phyloP scores from a whole-genome alignment of 2,329 filamentous ascomycete species.

The Zopfia rhizophila region DNA sequence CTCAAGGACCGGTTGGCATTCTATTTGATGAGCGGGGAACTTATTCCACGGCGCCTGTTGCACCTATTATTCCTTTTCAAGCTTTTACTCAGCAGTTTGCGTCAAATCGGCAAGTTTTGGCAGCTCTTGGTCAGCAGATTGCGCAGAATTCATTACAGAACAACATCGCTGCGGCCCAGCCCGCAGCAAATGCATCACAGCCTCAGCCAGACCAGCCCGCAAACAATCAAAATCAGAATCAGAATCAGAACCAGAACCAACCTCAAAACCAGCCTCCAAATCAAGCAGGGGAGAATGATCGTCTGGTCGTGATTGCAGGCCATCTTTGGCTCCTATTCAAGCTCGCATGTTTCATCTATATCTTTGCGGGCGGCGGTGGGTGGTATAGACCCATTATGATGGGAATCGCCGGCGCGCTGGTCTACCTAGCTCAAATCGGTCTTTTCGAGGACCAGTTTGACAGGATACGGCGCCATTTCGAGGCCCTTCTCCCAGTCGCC shows the following conservation, averaged over 20 bases:
- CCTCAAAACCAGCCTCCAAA: constrained; percentile 6
- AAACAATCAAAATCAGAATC: constrained; percentile 21
- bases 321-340: constrained; percentile 69
- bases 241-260: constrained; percentile 25
- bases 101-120: constrained; percentile 44
- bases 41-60: constrained; percentile 45
- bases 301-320: constrained; percentile 36
- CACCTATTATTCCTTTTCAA: constrained; percentile 39
- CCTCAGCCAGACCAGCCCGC: constrained; percentile 20
- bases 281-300: constrained; percentile 32
- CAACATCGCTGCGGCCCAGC: constrained; percentile 30
- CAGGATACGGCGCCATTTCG: constrained; percentile 55
- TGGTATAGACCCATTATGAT: constrained; percentile 54
- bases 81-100: constrained; percentile 46
- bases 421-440: constrained; percentile 56
- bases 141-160: constrained; percentile 29
- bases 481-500: constrained; percentile 51
- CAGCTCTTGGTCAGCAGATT: constrained; percentile 43
- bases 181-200: constrained; percentile 27
- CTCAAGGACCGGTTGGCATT: constrained; percentile 48
- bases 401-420: constrained; percentile 49
- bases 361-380: constrained; percentile 61
- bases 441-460: constrained; percentile 54
- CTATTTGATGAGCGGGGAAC: constrained; percentile 49
- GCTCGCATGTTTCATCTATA: constrained; percentile 67